phyloP scores from a whole-genome alignment of 2,329 filamentous ascomycete genomes.

The Colletotrichum endophyticum region DNA sequence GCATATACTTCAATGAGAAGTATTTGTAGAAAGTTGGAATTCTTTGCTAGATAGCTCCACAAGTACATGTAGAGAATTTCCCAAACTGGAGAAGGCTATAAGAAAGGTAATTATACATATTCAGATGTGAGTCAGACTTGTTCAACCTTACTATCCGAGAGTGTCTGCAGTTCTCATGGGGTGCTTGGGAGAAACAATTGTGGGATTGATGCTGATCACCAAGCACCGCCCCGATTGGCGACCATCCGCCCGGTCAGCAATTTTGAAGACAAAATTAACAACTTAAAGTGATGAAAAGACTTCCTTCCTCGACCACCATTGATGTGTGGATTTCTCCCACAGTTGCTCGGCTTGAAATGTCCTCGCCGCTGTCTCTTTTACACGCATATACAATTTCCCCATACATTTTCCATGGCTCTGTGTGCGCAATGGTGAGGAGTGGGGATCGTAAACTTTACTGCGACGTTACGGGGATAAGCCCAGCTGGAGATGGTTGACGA shows the following conservation, averaged over 20 bases:
- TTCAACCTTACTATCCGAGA: neutral
- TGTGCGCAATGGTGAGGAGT: neutral
- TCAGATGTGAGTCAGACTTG: neutral
- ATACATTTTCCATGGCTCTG: neutral
- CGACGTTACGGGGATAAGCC: neutral
- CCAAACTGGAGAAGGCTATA: neutral
- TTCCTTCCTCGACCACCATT: neutral
- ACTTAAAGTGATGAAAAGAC: neutral
- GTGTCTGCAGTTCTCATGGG: rapidly evolving
- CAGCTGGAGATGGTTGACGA: neutral
- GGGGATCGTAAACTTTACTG: neutral
- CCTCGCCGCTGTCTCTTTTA: neutral
- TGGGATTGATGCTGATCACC: too few relatives aligned
- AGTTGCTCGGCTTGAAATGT: neutral
- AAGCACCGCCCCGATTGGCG: too few relatives aligned
- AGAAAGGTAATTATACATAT: neutral
- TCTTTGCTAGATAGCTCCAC: neutral
- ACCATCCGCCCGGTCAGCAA: too few relatives aligned
- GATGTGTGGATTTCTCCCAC: neutral
- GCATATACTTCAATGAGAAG: neutral
- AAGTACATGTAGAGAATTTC: neutral
- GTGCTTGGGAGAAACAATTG: too few relatives aligned
- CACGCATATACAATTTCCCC: neutral
- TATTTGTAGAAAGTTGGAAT: neutral
- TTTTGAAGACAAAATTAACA: neutral